These are phyloP conservation scores for Candida dubliniensis DNA, from an alignment of 1,139 yeast species.

Conservation along the genomic window DNA sequence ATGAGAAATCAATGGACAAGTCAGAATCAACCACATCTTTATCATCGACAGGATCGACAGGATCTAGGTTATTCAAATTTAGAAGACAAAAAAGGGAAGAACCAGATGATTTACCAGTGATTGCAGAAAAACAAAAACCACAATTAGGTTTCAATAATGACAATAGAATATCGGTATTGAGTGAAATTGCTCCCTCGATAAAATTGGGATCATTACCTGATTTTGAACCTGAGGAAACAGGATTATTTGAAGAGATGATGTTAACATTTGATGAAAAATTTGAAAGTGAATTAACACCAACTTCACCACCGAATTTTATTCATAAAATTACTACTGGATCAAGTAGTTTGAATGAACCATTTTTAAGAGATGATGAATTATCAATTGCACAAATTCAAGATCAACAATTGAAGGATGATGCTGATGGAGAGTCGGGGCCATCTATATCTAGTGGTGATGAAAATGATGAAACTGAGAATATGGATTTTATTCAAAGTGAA, in stretches of 20 bases:
- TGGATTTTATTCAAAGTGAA: constrained; percentile 33
- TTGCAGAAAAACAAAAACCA: constrained; percentile 1
- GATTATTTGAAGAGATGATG: constrained; percentile 37
- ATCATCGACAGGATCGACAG: constrained; percentile 3
- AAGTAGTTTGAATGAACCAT: constrained; percentile 26
- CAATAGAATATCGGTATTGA: constrained; percentile 12
- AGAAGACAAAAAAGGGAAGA: constrained; percentile 5
- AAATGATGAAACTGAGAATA: constrained; percentile 29
- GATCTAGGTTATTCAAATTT: constrained; percentile 7
- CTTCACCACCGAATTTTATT: constrained; percentile 15
- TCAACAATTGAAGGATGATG: constrained; percentile 35
- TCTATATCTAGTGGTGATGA: constrained; percentile 1
- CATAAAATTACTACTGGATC: not conserved
- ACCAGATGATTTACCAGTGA: constrained; percentile 2
- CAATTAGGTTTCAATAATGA: not conserved
- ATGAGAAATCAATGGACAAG: constrained; percentile 8
- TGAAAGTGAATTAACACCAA: constrained; percentile 21
- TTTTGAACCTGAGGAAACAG: constrained; percentile 31
- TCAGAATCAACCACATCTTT: constrained; percentile 4
- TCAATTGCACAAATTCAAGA: constrained; percentile 44
- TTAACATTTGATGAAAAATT: constrained; percentile 28
- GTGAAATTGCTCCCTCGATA: constrained; percentile 14
- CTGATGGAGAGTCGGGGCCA: constrained; percentile 3
- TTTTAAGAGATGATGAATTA: constrained; percentile 46
- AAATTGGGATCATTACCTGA: constrained; percentile 26